Conservation (phyloP, 148 eudicot genomes). For the Linanthus parryae region DNA sequence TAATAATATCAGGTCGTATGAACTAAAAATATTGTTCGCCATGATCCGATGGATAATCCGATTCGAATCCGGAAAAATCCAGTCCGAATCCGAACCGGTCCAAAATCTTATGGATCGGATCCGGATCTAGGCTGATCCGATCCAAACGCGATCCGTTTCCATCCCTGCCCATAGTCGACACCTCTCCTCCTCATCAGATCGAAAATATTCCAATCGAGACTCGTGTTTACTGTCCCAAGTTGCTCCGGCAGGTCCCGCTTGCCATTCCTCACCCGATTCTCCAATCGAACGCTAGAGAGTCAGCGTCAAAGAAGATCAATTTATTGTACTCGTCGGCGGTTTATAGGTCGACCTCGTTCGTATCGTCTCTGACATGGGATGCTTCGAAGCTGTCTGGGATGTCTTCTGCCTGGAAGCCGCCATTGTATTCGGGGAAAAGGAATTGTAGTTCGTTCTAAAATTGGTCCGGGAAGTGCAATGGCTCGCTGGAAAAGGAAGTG, state of each 20-base stretch:
- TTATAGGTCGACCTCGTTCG: too few species aligned
- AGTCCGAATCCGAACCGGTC: too few species aligned
- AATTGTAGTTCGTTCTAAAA: conserved; percentile 70
- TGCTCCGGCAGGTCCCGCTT: conserved; percentile 70
- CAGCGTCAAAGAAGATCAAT: conserved; percentile 43
- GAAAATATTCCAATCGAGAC: neutral
- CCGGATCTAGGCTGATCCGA: too few species aligned
- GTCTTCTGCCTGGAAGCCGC: conserved; percentile 61
- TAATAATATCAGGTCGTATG: too few species aligned
- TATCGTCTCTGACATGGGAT: too few species aligned
- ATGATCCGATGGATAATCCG: too few species aligned
- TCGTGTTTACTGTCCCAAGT: conserved; percentile 58
- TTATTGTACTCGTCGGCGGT: conserved; percentile 44
- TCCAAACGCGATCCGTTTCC: too few species aligned
- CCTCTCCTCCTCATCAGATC: neutral
- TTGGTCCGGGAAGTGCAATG: conserved; percentile 70
- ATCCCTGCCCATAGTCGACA: too few species aligned
- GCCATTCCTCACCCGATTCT: conserved; percentile 23
- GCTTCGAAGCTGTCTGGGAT: conserved; percentile 35
- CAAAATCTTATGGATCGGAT: too few species aligned
- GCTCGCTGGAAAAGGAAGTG: too few species aligned
- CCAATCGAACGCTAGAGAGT: conserved; percentile 38
- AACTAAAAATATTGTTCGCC: too few species aligned
- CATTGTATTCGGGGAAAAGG: conserved; percentile 53
- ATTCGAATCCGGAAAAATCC: too few species aligned